A percentile compares a stretch with the other conserved stretches of the same genome.
phyloP scores from a whole-genome alignment of 768 basidiomycete genomes.

The Boletus vinaceobasis region DNA sequence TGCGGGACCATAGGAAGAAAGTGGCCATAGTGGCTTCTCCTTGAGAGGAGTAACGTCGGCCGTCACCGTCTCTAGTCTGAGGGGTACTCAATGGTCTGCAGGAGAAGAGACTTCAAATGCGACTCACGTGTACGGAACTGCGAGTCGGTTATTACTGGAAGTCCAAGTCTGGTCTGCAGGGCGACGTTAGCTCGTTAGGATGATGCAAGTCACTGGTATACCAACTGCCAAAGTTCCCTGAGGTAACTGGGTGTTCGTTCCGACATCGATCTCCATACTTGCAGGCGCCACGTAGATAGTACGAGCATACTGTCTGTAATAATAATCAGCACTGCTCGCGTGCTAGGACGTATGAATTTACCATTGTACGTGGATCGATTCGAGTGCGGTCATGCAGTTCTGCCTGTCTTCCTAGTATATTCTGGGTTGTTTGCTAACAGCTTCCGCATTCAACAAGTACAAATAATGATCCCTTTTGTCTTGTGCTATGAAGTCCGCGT shows the following conservation, averaged over 20 bases:
- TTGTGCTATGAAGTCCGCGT: neutral
- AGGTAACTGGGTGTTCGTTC: slow-evolving; percentile 56
- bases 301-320: slow-evolving; percentile 55
- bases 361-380: slow-evolving; percentile 13
- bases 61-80: slow-evolving; percentile 59
- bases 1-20: slow-evolving; percentile 74
- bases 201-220: slow-evolving; percentile 18
- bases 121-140: slow-evolving; percentile 41
- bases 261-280: slow-evolving; percentile 63
- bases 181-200: slow-evolving; percentile 9
- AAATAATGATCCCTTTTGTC: slow-evolving; percentile 8
- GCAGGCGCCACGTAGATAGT: slow-evolving; percentile 60
- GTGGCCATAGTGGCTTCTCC: slow-evolving; percentile 77
- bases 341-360: neutral
- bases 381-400: neutral
- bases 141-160: slow-evolving; percentile 26
- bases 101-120: neutral
- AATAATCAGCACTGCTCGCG: neutral
- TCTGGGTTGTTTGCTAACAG: slow-evolving; percentile 11
- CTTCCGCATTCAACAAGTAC: slow-evolving; percentile 14
- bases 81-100: neutral
- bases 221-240: slow-evolving; percentile 50
- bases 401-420: neutral
- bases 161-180: slow-evolving; percentile 41
- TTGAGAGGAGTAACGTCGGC: slow-evolving; percentile 54